A percentile compares a stretch with the other conserved stretches of the same genome.
phyloP scores from a whole-genome alignment of 1,284 basidiomycete species.

The Vanrija sp. region DNA sequence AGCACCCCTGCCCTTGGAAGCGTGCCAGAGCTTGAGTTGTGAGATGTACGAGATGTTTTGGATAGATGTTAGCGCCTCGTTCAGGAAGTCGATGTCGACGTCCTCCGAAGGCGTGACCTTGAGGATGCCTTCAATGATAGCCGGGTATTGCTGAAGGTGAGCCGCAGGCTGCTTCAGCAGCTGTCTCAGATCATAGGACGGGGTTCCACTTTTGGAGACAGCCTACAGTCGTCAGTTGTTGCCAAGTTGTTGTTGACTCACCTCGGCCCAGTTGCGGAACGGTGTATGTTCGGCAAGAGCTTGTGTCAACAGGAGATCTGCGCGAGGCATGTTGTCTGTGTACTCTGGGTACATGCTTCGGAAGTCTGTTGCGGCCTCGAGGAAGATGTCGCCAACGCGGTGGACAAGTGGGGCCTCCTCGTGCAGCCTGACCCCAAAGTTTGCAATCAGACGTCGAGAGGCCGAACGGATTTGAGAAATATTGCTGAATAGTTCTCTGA shows the following conservation, averaged over 20 bases:
- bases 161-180: slow-evolving; percentile 82
- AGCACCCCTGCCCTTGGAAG: slow-evolving; percentile 72
- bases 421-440: slow-evolving; percentile 79
- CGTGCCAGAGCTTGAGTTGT: slow-evolving; percentile 78
- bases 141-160: slow-evolving; percentile 84
- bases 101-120: slow-evolving; percentile 72
- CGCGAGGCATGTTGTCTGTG: slow-evolving; percentile 76
- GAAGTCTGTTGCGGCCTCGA: slow-evolving; percentile 85
- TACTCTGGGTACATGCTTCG: slow-evolving; percentile 79
- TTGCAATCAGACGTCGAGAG: slow-evolving; percentile 74
- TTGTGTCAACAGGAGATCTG: slow-evolving; percentile 79
- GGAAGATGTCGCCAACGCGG: slow-evolving; percentile 83
- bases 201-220: slow-evolving; percentile 63
- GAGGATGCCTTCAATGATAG: slow-evolving; percentile 79
- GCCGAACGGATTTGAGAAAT: slow-evolving; percentile 76
- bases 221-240: slow-evolving; percentile 49
- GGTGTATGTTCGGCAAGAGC: slow-evolving; percentile 77
- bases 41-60: slow-evolving; percentile 70
- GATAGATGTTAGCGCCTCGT: slow-evolving; percentile 70
- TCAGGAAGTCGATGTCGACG: slow-evolving; percentile 72
- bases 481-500: slow-evolving; percentile 83
- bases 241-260: slow-evolving; percentile 40
- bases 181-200: slow-evolving; percentile 78
- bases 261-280: slow-evolving; percentile 84
- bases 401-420: slow-evolving; percentile 82